These are phyloP conservation scores for Amaranthus tricolor DNA, from an alignment of 179 eudicot species.

Conservation along the genomic window DNA sequence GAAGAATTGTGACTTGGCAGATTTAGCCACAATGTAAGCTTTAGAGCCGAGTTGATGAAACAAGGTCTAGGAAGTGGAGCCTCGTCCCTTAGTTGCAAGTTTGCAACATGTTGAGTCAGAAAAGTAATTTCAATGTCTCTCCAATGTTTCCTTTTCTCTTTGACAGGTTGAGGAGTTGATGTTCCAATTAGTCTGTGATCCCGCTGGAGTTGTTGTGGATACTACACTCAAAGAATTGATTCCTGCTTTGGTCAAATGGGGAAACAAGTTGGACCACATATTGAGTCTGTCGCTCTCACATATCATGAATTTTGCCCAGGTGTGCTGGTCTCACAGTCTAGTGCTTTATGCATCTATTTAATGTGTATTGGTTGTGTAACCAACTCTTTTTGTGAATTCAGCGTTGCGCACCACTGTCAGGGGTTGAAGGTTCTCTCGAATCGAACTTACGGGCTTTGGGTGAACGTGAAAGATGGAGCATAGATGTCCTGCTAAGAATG, in stretches of 20 bases:
- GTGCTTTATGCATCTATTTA: neutral
- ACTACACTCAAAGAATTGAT: constrained; percentile 80
- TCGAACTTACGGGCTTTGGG: constrained; percentile 86
- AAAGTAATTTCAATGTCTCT: constrained; percentile 29
- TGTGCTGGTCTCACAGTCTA: constrained; percentile 28
- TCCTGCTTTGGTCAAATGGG: constrained; percentile 91
- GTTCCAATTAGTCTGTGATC: constrained; percentile 96
- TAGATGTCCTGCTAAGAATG: constrained; percentile 85
- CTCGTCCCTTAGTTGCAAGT: constrained; percentile 60
- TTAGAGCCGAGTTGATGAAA: constrained; percentile 53
- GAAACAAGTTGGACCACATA: constrained; percentile 74
- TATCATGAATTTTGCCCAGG: constrained; percentile 75
- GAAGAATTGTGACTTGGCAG: constrained; percentile 98
- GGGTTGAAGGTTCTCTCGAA: constrained; percentile 94
- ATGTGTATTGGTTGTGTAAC: constrained; percentile 4
- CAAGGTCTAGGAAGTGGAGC: constrained; percentile 87
- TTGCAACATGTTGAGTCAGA: constrained; percentile 48
- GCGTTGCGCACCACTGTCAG: constrained; percentile 98
- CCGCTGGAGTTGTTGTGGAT: constrained; percentile 92
- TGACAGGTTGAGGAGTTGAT: constrained; percentile 96
- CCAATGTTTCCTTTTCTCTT: constrained; percentile 46
- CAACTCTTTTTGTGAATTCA: constrained; percentile 33
- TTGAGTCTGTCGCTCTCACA: constrained; percentile 65
- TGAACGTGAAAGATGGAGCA: constrained; percentile 98
- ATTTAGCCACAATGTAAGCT: constrained; percentile 97